A percentile compares a stretch with the other conserved stretches of the same genome.
phyloP scores from a whole-genome alignment of 129 eudicot species.

The Artemisia annua region DNA sequence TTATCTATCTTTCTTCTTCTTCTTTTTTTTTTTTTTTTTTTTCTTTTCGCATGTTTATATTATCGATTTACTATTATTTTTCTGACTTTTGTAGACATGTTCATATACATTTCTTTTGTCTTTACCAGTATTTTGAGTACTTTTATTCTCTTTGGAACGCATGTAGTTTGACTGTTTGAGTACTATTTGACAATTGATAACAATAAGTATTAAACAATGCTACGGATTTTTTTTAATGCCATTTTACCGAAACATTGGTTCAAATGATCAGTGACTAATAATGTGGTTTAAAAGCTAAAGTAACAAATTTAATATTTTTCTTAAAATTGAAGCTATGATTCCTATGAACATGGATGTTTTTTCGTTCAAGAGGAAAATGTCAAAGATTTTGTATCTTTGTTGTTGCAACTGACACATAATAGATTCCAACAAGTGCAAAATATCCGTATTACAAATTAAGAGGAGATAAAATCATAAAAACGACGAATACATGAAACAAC shows the following conservation, averaged over 20 bases:
- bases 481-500: slow-evolving; percentile 2
- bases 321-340: background rate
- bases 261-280: too few species aligned
- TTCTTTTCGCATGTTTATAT: too few species aligned
- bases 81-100: background rate
- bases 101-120: background rate
- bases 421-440: slow-evolving; percentile 20
- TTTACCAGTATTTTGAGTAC: background rate
- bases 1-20: too few species aligned
- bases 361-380: slow-evolving; percentile 3
- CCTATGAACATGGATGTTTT: background rate
- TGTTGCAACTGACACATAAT: slow-evolving; percentile 17
- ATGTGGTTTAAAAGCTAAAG: too few species aligned
- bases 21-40: too few species aligned
- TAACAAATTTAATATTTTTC: background rate
- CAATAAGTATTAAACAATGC: too few species aligned
- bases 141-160: background rate
- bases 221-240: too few species aligned
- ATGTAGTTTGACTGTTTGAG: too few species aligned
- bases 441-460: slow-evolving; percentile 13
- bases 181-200: too few species aligned
- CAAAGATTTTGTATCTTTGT: slow-evolving; percentile 16
- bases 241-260: too few species aligned
- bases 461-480: slow-evolving; percentile 10
- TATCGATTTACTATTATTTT: too few species aligned